Conservation (phyloP, 176 grass and related monocot species). For the Bonia amplexicaulis region DNA sequence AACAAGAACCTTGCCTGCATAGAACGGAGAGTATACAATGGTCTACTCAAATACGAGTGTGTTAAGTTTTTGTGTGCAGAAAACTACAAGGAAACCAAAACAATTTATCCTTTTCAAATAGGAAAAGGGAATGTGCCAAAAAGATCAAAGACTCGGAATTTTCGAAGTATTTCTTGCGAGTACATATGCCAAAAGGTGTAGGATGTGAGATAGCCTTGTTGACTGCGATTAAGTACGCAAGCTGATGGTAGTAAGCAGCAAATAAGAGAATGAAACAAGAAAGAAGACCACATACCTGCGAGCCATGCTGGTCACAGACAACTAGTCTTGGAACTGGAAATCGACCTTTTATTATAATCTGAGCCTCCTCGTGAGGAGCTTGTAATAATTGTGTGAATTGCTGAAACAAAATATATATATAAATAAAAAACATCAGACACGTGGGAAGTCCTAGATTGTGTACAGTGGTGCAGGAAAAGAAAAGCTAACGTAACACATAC, state of each 20-base stretch:
- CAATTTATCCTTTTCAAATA: background rate
- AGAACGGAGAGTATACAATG: background rate
- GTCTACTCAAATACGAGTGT: background rate
- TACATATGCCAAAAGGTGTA: background rate
- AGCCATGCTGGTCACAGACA: constrained; percentile 96
- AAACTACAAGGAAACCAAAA: background rate
- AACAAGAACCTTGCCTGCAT: constrained; percentile 94
- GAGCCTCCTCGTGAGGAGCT: constrained; percentile 82
- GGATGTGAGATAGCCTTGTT: background rate
- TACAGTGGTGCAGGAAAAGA: background rate
- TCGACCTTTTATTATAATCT: constrained; percentile 72
- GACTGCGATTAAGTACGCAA: background rate
- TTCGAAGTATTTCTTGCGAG: background rate
- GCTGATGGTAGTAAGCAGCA: constrained; percentile 1
- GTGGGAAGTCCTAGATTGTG: background rate
- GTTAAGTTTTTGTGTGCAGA: background rate
- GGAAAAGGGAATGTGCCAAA: background rate
- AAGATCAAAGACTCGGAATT: background rate
- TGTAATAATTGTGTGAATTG: constrained; percentile 87
- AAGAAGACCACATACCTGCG: constrained; percentile 53
- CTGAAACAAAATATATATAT: constrained; percentile 33
- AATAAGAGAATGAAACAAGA: constrained; percentile 15
- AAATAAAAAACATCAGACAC: constrained; percentile 17
- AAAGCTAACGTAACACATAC: background rate
- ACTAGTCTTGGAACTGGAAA: constrained; percentile 97